Evolutionary conservation across 768 basidiomycete genomes (phyloP), one percentile per base, ranked within the genome.

Genomic region (Mycena leptocephala): DNA sequence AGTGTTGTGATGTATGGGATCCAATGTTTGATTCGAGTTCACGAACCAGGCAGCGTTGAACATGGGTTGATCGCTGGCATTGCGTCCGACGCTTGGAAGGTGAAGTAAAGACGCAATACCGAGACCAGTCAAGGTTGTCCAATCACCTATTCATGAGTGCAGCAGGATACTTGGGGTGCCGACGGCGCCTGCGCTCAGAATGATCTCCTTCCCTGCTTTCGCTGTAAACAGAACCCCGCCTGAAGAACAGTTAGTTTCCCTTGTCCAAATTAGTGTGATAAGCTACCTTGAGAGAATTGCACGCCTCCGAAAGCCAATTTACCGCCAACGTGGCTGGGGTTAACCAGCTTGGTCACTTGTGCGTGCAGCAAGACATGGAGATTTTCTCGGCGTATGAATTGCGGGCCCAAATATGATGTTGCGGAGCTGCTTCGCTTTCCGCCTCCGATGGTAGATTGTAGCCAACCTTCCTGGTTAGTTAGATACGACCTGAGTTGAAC

Each of bases 101-200:
- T 82, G n/a, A n/a, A n/a, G n/a, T n/a, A n/a, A n/a, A n/a, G n/a
- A n/a, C n/a, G n/a, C n/a, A n/a, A n/a, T n/a, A n/a, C n/a, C n/a
- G n/a, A n/a, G n/a, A n/a, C n/a, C n/a, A n/a, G n/a, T n/a, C n/a
- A n/a, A n/a, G n/a, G n/a, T n/a, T n/a, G n/a, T n/a, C n/a, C n/a
- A 32, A 39, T 81, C 77, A 10, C 84, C 83, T n/a, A 85, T 84
- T n/a, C 83, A 83, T 13, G 83, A 83, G 24, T 78, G 75, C 67
- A 83, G 39, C 8, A 84, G 69, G 10, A 84, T 81, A 18, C 75
- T 76, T 16, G 83, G 80, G 2, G 83, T 83, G 18, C 81, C 82
- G 69, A 84, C 76, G 4, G 83, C 70, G 8, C 85, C 85, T 5
- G 83, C 84, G 5, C 84, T 83, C 16, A 85, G 74, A 35, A 85